Conservation (phyloP, 2,329 filamentous ascomycete species). For the Akanthomyces lecanii region DNA sequence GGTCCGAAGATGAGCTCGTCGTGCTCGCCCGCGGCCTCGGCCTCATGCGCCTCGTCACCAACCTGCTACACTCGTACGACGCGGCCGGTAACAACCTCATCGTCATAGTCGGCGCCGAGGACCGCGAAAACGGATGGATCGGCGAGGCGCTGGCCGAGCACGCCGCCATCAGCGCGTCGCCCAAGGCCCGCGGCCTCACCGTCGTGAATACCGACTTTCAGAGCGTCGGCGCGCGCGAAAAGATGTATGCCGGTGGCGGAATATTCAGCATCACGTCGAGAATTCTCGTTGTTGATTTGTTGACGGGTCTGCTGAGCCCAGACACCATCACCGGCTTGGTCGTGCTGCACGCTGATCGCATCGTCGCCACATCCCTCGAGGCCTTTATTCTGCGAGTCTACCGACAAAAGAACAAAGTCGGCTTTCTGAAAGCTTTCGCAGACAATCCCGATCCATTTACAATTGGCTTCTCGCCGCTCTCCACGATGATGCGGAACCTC, state of each 20-base stretch:
- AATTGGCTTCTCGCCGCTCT: conserved; percentile 79
- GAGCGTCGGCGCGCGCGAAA: conserved; percentile 80
- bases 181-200: conserved; percentile 77
- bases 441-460: conserved; percentile 91
- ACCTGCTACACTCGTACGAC: conserved; percentile 94
- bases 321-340: conserved; percentile 83
- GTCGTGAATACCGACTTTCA: conserved; percentile 94
- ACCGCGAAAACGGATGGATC: conserved; percentile 94
- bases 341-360: conserved; percentile 81
- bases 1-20: conserved; percentile 88
- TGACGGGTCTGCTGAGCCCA: conserved; percentile 77
- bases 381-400: conserved; percentile 94
- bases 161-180: conserved; percentile 79
- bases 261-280: conserved; percentile 95
- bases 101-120: conserved; percentile 81
- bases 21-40: conserved; percentile 88
- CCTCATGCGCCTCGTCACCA: conserved; percentile 87
- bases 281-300: conserved; percentile 87
- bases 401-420: conserved; percentile 86
- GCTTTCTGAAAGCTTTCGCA: conserved; percentile 94
- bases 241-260: conserved; percentile 84
- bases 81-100: conserved; percentile 91
- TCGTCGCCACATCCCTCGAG: conserved; percentile 82
- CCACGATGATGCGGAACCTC: conserved; percentile 82
- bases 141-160: conserved; percentile 95